Base-by-base conservation (phyloP, 2,329 filamentous ascomycete species). In the Penicillium sp. region DNA sequence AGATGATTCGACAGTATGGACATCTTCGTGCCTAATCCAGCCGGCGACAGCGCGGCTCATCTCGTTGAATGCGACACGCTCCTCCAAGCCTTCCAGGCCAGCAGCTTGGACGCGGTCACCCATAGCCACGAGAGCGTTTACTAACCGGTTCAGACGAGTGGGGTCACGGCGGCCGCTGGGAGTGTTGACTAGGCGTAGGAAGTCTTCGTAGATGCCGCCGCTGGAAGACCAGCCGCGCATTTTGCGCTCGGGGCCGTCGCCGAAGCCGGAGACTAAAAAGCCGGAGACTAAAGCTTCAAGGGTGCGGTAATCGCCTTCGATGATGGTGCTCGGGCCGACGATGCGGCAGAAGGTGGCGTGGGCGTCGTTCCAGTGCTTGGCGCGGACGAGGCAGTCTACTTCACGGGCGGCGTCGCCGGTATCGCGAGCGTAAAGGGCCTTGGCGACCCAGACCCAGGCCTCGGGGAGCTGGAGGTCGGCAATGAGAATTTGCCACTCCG, bases 381-480 rank as follows among this genome's bases (percentile, higher is more conserved):
- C 92, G 41, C 83, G 82, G 51, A 97, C 79, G 11, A 99, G 82
- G 62, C 85, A 93, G 46, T 86, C 79, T 9, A 92, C 87, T 68
- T 95, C 89, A 4, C 77, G 76, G 38, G 77, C 79, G 10, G 86
- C 78, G 65, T 91, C 83, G 55, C 83, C 82, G 62, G 80, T 82
- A 50, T 84, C 84, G 53, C 88, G 86, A 71, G 89, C 90, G 69
- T 87, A 86, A 12, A 92, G 77, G 11, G 91, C 91, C 64, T 91
- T 88, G 14, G 93, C 89, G 52, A 89, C 82, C 83, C 88, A 95
- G 42, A 97, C 78, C 90, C 92, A 95, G 3, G 79, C 69, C 1
- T 78, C 71, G 0, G 92, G 89, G 35, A 97, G 81, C 55, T 82
- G 80, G 45, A 91, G 80, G 28, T 81, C 82, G 37, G 79, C 73